Evolutionary conservation across 1,284 basidiomycete genomes (phyloP).

Genomic region (Irpex lacteus): DNA sequence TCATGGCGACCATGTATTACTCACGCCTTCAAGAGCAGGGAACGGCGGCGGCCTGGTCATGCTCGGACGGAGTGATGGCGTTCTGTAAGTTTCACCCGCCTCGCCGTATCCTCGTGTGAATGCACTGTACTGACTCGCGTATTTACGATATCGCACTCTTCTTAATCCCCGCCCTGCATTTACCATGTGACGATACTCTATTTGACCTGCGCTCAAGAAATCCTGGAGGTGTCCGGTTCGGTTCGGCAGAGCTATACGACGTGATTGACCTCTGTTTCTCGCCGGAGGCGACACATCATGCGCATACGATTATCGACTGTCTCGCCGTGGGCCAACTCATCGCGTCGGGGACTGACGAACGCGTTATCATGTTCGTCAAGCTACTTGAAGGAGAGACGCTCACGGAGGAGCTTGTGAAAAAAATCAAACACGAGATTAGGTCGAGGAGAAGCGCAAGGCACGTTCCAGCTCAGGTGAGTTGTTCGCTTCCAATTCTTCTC

Average conservation of each 20-base stretch:
- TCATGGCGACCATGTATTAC: conserved; percentile 75
- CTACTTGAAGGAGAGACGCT: conserved; percentile 52
- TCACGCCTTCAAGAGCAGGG: conserved; percentile 60
- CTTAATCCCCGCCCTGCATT: conserved; percentile 8
- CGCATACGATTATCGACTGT: conserved; percentile 60
- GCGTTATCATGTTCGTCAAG: conserved; percentile 82
- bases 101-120: neutral
- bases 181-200: neutral
- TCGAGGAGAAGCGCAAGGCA: conserved; percentile 68
- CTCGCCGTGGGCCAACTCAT: conserved; percentile 78
- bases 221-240: conserved; percentile 84
- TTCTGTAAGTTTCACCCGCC: conserved; percentile 51
- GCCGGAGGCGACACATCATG: conserved; percentile 35
- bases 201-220: conserved; percentile 44
- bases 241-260: conserved; percentile 84
- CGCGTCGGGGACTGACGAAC: conserved; percentile 72
- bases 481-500: conserved; percentile 1
- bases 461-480: conserved; percentile 64
- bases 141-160: conserved; percentile 8
- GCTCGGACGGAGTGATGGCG: conserved; percentile 82
- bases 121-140: neutral
- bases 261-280: conserved; percentile 69
- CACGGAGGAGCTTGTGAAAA: conserved; percentile 50
- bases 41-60: conserved; percentile 82
- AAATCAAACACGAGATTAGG: conserved; percentile 65